Base-by-base conservation (phyloP, 805 yeast genomes). In the Candida anglica region DNA sequence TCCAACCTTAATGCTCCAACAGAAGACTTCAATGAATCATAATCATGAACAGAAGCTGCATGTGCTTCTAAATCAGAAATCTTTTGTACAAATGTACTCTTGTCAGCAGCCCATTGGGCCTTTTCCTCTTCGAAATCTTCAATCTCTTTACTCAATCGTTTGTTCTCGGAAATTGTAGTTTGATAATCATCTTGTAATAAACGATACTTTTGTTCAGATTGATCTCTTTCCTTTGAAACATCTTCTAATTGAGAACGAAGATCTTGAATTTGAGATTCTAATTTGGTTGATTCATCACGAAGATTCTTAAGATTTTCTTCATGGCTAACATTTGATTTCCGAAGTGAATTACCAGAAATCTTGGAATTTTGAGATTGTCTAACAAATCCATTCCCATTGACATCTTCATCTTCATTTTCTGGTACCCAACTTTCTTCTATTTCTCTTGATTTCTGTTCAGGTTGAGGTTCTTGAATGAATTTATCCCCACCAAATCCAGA, bases 1-100 rank as follows among this genome's bases (percentile, higher is more conserved):
- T 65, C 71, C 30, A 63, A 51, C 29, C 65, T 48, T 29, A 66
- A 54, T 14, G 60, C 51, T 4, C 69, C 61, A 31, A 50, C 54
- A 5, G 50, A 35, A 3, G 62, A 30, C 30, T 57, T 61, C 35
- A 63, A 44, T 8, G 44, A 32, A 20, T 60, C 63, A 18, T 54
- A 35, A 22, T 64, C 66, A 28, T 45, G 42, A 10, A 22, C 18
- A 7, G 15, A 23, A 7, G 27, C 32, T 14, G 10, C 14, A 14
- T 32, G 20, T n/a, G 9, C n/a, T 10, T 21, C 22, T 10, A 15
- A n/a, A 13, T 29, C 34, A 9, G 16, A 13, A 10, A 25, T 18
- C 17, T 23, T 23, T 24, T 17, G 16, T 13, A 19, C 33, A 22
- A 23, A 19, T 6, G 24, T 15, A 23, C 11, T 22, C 33, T 36